Evolutionary conservation across 164 flowering plant genomes (phyloP).

Genomic region (Echeveria elegans): DNA sequence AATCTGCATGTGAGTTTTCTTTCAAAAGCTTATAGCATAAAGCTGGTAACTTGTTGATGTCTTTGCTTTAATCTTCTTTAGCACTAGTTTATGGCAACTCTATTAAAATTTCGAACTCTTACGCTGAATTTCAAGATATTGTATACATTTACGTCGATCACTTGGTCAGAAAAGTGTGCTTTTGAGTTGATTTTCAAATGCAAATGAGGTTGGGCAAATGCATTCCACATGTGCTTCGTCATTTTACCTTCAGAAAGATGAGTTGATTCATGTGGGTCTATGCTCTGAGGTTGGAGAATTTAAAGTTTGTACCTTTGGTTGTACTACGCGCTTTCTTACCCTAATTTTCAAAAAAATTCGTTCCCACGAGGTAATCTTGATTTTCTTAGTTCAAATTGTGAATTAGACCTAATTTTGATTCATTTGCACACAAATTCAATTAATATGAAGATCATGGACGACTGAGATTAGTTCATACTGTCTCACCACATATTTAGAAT

Average conservation of each 20-base stretch:
- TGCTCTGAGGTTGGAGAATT: constrained; percentile 4
- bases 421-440: no score
- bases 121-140: not conserved
- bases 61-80: not conserved
- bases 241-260: not conserved
- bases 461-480: no score
- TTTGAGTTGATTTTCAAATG: not conserved
- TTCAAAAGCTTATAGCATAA: not conserved
- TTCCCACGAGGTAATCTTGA: no score
- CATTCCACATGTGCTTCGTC: not conserved
- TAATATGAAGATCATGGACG: no score
- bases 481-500: no score
- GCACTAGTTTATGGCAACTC: not conserved
- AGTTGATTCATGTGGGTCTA: not conserved
- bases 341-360: no score
- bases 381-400: no score
- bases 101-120: not conserved
- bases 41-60: not conserved
- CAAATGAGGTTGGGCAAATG: not conserved
- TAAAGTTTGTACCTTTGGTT: not conserved
- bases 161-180: not conserved
- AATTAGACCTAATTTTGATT: no score
- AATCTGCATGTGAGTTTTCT: constrained; percentile 3
- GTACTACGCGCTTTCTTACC: constrained; percentile 5
- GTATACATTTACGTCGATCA: not conserved